Base-by-base conservation (phyloP, 768 basidiomycete genomes). In the Boletus rubropictus region DNA sequence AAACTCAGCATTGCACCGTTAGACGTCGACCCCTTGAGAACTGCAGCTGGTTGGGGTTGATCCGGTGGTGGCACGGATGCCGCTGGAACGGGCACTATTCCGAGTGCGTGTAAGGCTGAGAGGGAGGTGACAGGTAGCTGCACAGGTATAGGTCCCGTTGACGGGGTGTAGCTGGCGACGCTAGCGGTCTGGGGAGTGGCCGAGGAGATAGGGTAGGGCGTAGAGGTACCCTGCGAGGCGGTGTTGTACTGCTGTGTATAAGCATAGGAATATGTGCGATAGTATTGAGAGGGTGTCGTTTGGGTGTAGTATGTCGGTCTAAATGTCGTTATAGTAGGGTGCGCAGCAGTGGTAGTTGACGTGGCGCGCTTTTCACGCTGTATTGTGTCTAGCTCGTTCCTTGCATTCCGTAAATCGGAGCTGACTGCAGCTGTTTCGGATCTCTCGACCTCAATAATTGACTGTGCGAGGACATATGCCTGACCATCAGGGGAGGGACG, bases 1-100 rank as follows among this genome's bases (percentile, higher is more conserved):
- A 91, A 67, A 59, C 76, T 84, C 48, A 89, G 64, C 73, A 84
- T 80, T 17, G 78, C 75, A 11, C 86, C 86, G 57, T 86, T 81
- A 7, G 80, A 76, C 3, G 81, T 80, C 1, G 84, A 82, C 24
- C 85, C 82, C 32, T 82, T 77, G 41, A 89, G 70, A 14, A 90
- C 77, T n/a, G 85, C 87, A n/a, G 83, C 75, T 1, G 86, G 84
- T 55, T 80, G 83, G 15, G 79, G 72, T 52, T 82, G 79, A 20
- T 74, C 78, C 36, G 77, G 68, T 12, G 73, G 57, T 20, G 76
- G 72, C 20, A 83, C 58, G 14, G 81, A 74, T 11, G 74, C 61
- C 14, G 74, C 74, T 2, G 84, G 77, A 24, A 89, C 73, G 11
- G 88, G 87, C 7, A 81, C 70, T 52, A 90, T 89, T 9, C 86